phyloP scores from a whole-genome alignment of 225 moss, liverwort and hornwort species.

The Physcomitrium patens region DNA sequence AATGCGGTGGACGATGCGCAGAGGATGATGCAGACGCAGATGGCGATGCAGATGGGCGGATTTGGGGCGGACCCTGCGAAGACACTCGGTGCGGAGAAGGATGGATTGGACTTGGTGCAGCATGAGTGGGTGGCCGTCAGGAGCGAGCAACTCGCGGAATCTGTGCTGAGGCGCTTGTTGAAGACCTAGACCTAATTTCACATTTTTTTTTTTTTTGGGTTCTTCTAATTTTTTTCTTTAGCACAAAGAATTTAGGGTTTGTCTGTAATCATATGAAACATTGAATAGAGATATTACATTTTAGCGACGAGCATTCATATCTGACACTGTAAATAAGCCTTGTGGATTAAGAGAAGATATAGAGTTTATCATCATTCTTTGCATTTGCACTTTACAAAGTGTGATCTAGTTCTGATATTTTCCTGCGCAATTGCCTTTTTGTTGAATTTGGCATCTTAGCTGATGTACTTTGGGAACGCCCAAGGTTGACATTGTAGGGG shows the following conservation, averaged over 20 bases:
- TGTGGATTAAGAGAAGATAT: slow-evolving; percentile 40
- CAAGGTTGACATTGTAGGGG: not conserved
- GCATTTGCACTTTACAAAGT: slow-evolving; percentile 7
- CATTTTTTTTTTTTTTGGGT: not conserved
- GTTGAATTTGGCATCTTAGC: not conserved
- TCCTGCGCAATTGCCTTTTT: not conserved
- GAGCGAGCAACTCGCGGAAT: slow-evolving; percentile 86
- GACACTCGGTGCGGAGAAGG: slow-evolving; percentile 92
- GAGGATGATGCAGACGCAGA: slow-evolving; percentile 93
- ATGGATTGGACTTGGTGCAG: slow-evolving; percentile 86
- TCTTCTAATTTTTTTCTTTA: too few relatives aligned
- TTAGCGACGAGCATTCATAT: slow-evolving; percentile 26
- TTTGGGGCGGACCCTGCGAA: slow-evolving; percentile 92
- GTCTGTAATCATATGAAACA: slow-evolving; percentile 17
- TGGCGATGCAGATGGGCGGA: slow-evolving; percentile 99
- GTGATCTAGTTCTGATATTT: slow-evolving; percentile 3
- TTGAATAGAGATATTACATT: slow-evolving; percentile 20
- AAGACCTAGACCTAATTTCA: slow-evolving; percentile 44
- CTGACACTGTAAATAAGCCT: slow-evolving; percentile 24
- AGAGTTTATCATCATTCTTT: slow-evolving; percentile 9
- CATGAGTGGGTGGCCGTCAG: slow-evolving; percentile 89
- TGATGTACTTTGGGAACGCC: not conserved
- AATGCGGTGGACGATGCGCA: slow-evolving; percentile 92
- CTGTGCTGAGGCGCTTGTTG: slow-evolving; percentile 73
- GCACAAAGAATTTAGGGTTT: slow-evolving; percentile 22